phyloP scores from a whole-genome alignment of 2,329 filamentous ascomycete genomes.

The Dendrostoma leiphaemia region DNA sequence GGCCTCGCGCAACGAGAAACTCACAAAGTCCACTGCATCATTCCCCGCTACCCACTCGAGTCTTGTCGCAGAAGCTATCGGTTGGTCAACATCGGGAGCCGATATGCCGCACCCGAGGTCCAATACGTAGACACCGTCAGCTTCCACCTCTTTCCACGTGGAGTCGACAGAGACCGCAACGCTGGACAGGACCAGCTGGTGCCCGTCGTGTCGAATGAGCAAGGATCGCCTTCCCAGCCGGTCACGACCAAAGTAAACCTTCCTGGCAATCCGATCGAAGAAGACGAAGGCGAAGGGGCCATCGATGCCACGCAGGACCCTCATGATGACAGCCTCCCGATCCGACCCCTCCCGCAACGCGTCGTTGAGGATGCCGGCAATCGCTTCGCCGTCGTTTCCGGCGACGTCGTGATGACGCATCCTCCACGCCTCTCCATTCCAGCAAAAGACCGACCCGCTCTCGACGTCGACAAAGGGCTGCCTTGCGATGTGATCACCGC shows the following conservation, averaged over 20 bases:
- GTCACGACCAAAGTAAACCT: constrained; percentile 81
- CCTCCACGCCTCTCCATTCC: constrained; percentile 97
- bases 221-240: constrained; percentile 84
- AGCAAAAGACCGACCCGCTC: constrained; percentile 73
- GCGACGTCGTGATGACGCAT: constrained; percentile 55
- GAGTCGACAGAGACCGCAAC: constrained; percentile 53
- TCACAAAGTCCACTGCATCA: constrained; percentile 42
- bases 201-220: constrained; percentile 50
- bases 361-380: constrained; percentile 60
- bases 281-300: constrained; percentile 92
- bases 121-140: constrained; percentile 75
- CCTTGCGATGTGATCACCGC: constrained; percentile 66
- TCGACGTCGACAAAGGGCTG: constrained; percentile 68
- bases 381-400: constrained; percentile 74
- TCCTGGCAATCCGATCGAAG: constrained; percentile 60
- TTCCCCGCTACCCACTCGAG: constrained; percentile 33
- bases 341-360: constrained; percentile 31
- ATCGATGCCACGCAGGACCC: constrained; percentile 59
- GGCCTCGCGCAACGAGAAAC: constrained; percentile 25
- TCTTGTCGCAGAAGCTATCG: constrained; percentile 7
- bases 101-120: constrained; percentile 39
- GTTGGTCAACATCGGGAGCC: background rate
- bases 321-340: constrained; percentile 38
- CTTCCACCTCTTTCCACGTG: constrained; percentile 77
- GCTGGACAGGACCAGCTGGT: constrained; percentile 65